Percentiles rank a stretch among this genome's conserved stretches.
Evolutionary conservation across 2,329 filamentous ascomycete genomes (phyloP).

Genomic region (Cladophialophora exuberans): DNA sequence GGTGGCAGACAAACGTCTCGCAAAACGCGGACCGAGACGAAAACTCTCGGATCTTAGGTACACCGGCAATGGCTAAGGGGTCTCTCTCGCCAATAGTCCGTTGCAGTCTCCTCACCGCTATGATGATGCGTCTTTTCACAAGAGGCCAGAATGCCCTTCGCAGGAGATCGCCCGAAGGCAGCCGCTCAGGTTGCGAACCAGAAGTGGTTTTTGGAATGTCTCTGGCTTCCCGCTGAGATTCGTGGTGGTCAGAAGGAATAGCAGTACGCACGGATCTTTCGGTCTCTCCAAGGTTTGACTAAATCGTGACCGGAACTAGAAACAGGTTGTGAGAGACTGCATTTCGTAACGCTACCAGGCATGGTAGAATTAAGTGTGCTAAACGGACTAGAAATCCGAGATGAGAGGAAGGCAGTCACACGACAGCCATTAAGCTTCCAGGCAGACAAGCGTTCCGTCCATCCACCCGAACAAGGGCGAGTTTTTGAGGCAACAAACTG

Average conservation of each 20-base stretch:
- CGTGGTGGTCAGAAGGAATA: no score
- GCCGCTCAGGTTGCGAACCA: no score
- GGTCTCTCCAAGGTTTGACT: no score
- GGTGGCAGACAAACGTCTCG: no score
- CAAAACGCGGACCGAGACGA: no score
- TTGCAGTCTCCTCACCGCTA: not conserved
- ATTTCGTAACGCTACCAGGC: not conserved
- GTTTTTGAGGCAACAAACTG: not conserved
- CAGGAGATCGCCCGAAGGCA: not conserved
- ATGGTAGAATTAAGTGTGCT: not conserved
- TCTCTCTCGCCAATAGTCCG: no score
- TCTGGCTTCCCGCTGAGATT: not conserved
- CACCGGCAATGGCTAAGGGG: no score
- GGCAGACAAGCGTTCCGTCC: slow-evolving; percentile 10
- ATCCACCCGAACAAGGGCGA: slow-evolving; percentile 15
- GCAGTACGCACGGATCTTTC: no score
- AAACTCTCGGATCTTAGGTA: no score
- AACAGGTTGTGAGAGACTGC: no score
- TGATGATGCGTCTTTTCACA: not conserved
- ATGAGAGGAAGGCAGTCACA: slow-evolving; percentile 17
- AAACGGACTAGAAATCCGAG: slow-evolving; percentile 17
- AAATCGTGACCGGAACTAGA: no score
- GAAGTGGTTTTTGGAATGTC: not conserved
- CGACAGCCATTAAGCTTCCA: slow-evolving; percentile 22
- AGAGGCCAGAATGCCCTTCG: not conserved